These are phyloP conservation scores for Musa acuminata DNA, from an alignment of 176 grass and related monocot species.

Conservation along the genomic window DNA sequence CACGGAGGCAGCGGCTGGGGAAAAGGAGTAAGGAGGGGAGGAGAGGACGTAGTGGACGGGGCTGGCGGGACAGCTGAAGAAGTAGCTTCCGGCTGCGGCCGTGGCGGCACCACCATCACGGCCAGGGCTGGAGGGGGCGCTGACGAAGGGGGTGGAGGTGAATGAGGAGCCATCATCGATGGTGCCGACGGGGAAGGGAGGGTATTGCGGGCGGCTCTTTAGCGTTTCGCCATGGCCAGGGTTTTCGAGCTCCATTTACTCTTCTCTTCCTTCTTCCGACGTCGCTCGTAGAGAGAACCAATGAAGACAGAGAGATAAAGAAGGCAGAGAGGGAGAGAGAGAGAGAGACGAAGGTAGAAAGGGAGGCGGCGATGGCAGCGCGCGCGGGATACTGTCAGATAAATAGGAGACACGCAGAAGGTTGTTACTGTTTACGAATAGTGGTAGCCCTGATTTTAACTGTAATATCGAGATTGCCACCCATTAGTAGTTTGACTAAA, in stretches of 20 bases:
- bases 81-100: slow-evolving; percentile 41
- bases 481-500: not conserved
- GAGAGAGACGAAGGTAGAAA: not conserved
- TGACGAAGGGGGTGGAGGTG: slow-evolving; percentile 63
- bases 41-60: slow-evolving; percentile 85
- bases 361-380: not conserved
- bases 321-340: not conserved
- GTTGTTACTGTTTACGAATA: not conserved
- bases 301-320: not conserved
- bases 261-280: too few relatives aligned
- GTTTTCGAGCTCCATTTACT: slow-evolving; percentile 10
- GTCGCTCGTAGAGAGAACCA: too few relatives aligned
- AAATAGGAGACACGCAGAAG: not conserved
- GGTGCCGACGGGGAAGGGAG: not conserved
- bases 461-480: not conserved
- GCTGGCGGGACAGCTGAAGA: slow-evolving; percentile 94
- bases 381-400: not conserved
- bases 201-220: not conserved
- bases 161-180: slow-evolving; percentile 45
- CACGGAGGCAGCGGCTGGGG: not conserved
- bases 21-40: slow-evolving; percentile 25
- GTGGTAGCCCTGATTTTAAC: not conserved
- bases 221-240: slow-evolving; percentile 19
- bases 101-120: slow-evolving; percentile 1
- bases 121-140: slow-evolving; percentile 58